Percentiles rank a stretch among this genome's conserved stretches.
These are phyloP conservation scores for Spinellus fusiger DNA, from an alignment of 192 early-diverging fungal species.

Conservation along the genomic window DNA sequence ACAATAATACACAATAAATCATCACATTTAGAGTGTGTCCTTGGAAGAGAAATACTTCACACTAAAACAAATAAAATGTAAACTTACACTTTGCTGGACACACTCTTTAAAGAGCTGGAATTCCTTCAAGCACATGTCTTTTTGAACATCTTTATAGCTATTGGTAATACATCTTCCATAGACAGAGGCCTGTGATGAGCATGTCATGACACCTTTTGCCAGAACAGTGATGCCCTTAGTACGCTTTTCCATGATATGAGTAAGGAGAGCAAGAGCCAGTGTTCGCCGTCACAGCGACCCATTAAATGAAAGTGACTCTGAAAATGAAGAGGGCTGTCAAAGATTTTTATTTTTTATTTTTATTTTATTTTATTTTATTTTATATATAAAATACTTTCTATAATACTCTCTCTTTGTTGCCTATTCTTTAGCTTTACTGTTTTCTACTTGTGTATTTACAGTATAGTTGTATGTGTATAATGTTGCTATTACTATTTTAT, in stretches of 20 bases:
- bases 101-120: slow-evolving; percentile 54
- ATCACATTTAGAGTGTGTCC: too few species aligned
- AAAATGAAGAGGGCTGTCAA: too few species aligned
- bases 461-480: too few species aligned
- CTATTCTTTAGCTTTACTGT: too few species aligned
- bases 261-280: background rate
- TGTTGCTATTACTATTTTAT: too few species aligned
- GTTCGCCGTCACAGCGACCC: background rate
- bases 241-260: slow-evolving; percentile 13
- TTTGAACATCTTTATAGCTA: slow-evolving; percentile 44
- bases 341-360: too few species aligned
- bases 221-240: slow-evolving; percentile 20
- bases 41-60: background rate
- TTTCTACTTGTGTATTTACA: too few species aligned
- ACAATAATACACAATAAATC: too few species aligned
- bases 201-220: slow-evolving; percentile 26
- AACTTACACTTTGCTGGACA: slow-evolving; percentile 45
- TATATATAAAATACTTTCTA: too few species aligned
- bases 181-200: slow-evolving; percentile 34
- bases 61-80: background rate
- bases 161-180: slow-evolving; percentile 51
- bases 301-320: too few species aligned
- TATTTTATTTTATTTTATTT: too few species aligned
- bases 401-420: too few species aligned
- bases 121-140: slow-evolving; percentile 52